phyloP scores from a whole-genome alignment of 176 grass and related monocot species.

The Lolium multiflorum region DNA sequence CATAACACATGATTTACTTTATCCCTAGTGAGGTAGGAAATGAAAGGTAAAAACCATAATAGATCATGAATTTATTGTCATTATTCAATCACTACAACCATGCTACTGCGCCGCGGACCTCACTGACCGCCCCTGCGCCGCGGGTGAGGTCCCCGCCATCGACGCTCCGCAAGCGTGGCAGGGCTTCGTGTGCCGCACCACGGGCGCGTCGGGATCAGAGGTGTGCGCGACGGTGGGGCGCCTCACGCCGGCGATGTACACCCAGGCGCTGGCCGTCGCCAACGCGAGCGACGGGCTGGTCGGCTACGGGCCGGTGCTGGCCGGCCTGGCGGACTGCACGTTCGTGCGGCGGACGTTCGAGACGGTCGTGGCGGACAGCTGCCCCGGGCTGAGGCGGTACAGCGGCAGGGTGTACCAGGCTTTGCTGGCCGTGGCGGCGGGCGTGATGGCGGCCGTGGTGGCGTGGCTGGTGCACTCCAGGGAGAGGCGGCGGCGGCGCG shows the following conservation, averaged over 20 bases:
- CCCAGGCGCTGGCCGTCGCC: constrained; percentile 30
- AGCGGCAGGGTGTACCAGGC: constrained; percentile 58
- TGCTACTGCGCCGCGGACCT: constrained; percentile 35
- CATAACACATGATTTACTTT: too few relatives aligned
- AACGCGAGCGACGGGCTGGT: constrained; percentile 59
- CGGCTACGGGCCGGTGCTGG: constrained; percentile 49
- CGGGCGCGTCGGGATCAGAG: constrained; percentile 33
- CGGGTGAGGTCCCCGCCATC: constrained; percentile 42
- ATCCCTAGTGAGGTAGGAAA: too few relatives aligned
- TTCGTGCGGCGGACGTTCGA: constrained; percentile 74
- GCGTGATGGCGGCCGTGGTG: constrained; percentile 47
- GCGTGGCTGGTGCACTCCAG: constrained; percentile 53
- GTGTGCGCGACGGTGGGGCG: constrained; percentile 11
- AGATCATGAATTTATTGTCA: too few relatives aligned
- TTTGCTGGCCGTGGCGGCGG: constrained; percentile 52
- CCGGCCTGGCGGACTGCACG: constrained; percentile 64
- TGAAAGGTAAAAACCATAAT: too few relatives aligned
- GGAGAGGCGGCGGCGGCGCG: constrained; percentile 48
- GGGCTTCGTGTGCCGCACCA: constrained; percentile 38
- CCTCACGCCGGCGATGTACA: constrained; percentile 70
- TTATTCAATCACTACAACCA: too few relatives aligned
- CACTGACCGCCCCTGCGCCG: constrained; percentile 37
- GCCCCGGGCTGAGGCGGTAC: constrained; percentile 57
- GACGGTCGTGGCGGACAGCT: constrained; percentile 43
- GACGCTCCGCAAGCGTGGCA: constrained; percentile 40